Base-by-base conservation (phyloP, 495 filamentous ascomycete species). In the Tuber magnatum region DNA sequence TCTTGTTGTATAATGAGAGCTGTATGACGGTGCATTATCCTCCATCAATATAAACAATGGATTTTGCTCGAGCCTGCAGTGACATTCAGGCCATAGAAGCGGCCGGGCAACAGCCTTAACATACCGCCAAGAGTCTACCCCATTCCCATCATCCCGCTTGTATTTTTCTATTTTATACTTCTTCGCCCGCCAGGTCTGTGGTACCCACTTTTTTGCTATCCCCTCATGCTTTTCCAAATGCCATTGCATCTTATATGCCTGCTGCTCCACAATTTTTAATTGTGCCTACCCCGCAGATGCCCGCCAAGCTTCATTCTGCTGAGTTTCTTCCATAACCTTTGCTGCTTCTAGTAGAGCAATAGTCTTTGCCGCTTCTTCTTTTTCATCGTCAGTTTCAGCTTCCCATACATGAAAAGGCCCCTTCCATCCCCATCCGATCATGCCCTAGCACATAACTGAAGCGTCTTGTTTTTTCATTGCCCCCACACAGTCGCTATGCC, bases 31-130 rank as follows among this genome's bases (percentile, higher is more conserved):
- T 65, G 46, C 43, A 14, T 65, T 28, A 76, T 76, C 69, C 38
- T 76, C 71, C 39, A 73, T 76, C 24, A 73, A 56, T 12, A 76
- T 16, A 70, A 76, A 73, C 22, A 51, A 42, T 12, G n/a, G 61
- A 41, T 73, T 76, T 76, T 41, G 8, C 18, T 7, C 20, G 35
- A 76, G 39, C 22, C 68, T 12, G 12, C 28, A 4, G 61, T 48
- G 10, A 65, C 71, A 76, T 56, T 72, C 75, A 42, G 51, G 48
- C 71, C 71, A 73, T 69, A 73, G 28, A 22, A 76, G 3, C 24
- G 28, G 42, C 10, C 43, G 24, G 22, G 3, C 39, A 46, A 74
- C 41, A 46, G 69, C 41, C 38, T 70, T 70, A 38, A 70, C 68
- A 74, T 74, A 74, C 35, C 41, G 0, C 68, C 73, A 74, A 8